These are phyloP conservation scores for Blastocystis sp. DNA, from an alignment of 352 stramenopile genomes.

Conservation along the genomic window DNA sequence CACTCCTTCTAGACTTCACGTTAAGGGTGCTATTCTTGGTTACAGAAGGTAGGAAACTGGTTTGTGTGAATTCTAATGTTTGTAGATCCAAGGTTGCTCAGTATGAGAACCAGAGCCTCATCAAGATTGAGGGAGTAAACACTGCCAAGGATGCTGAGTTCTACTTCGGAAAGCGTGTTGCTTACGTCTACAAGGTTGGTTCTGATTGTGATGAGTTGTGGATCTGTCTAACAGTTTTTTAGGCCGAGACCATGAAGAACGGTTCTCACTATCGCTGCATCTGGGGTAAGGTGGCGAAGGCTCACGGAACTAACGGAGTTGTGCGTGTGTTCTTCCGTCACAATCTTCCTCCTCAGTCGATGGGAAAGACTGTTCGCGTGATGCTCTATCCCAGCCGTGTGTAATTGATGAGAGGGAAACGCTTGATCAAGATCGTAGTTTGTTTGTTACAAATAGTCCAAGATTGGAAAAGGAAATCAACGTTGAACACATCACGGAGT, in stretches of 20 bases:
- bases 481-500: constrained; percentile 26
- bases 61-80: neutral
- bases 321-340: constrained; percentile 92
- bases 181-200: constrained; percentile 94
- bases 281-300: constrained; percentile 92
- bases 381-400: constrained; percentile 98
- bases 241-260: constrained; percentile 65
- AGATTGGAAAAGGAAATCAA: neutral
- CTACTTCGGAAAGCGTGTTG: constrained; percentile 96
- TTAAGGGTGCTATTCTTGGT: constrained; percentile 94
- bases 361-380: constrained; percentile 89
- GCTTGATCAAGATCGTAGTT: constrained; percentile 64
- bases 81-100: constrained; percentile 76
- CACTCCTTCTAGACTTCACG: constrained; percentile 88
- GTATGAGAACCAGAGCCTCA: constrained; percentile 91
- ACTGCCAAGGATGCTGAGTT: constrained; percentile 94
- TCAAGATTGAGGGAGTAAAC: constrained; percentile 97
- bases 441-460: constrained; percentile 50
- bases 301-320: constrained; percentile 94
- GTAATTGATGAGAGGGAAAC: constrained; percentile 70
- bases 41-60: constrained; percentile 82
- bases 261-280: constrained; percentile 85
- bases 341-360: constrained; percentile 89
- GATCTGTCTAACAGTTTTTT: neutral
- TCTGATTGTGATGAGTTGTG: no score